These are phyloP conservation scores for Endocalyx cinctus DNA, from an alignment of 2,329 filamentous ascomycete species.

Conservation along the genomic window DNA sequence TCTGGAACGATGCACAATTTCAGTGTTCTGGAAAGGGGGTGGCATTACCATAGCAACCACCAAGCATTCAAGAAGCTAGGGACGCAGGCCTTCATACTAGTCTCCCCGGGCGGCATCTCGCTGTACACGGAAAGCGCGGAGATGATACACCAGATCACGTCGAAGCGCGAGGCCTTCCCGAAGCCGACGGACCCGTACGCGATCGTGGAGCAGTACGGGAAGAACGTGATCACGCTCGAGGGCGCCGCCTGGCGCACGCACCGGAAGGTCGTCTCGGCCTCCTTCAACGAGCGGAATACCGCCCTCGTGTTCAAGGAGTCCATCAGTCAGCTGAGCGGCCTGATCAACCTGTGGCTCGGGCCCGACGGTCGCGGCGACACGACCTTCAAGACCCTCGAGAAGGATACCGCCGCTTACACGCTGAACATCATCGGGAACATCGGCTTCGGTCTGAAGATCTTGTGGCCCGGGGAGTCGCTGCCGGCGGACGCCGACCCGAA, in stretches of 20 bases:
- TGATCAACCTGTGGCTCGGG: constrained; percentile 56
- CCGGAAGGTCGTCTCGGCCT: constrained; percentile 65
- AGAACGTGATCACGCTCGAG: constrained; percentile 68
- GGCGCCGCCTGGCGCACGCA: constrained; percentile 67
- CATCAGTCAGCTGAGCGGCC: constrained; percentile 56
- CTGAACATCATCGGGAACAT: constrained; percentile 59
- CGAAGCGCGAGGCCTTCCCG: constrained; percentile 65
- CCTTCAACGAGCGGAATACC: constrained; percentile 75
- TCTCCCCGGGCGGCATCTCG: constrained; percentile 49
- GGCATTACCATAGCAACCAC: constrained; percentile 52
- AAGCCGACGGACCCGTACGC: constrained; percentile 59
- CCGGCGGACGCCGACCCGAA: constrained; percentile 38
- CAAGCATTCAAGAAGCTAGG: constrained; percentile 54
- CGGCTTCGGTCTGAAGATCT: constrained; percentile 61
- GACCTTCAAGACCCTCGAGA: constrained; percentile 52
- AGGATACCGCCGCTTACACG: constrained; percentile 60
- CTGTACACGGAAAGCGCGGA: constrained; percentile 60
- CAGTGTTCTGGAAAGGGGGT: constrained; percentile 50
- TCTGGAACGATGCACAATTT: constrained; percentile 5
- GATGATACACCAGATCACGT: constrained; percentile 60
- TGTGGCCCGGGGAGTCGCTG: constrained; percentile 59
- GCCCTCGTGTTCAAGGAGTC: constrained; percentile 60
- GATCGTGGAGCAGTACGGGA: constrained; percentile 61
- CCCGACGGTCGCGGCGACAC: constrained; percentile 33
- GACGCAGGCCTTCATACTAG: constrained; percentile 62